These are phyloP conservation scores for Aphanocladium album DNA, from an alignment of 2,329 filamentous ascomycete species.

Conservation along the genomic window DNA sequence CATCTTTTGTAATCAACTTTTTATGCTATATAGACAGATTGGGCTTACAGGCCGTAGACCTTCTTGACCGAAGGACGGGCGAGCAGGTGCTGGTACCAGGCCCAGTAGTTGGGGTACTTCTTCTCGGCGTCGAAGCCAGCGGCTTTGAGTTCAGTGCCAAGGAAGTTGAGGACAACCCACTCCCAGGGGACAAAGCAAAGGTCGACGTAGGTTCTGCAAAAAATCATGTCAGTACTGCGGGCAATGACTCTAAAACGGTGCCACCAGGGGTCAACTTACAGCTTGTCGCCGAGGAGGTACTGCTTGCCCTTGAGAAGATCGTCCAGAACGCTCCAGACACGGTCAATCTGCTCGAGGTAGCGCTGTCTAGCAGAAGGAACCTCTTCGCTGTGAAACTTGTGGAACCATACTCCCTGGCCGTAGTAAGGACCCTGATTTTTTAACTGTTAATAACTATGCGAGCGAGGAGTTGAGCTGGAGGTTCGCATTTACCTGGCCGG, in stretches of 20 bases:
- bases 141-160: conserved; percentile 19
- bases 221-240: background rate
- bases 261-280: background rate
- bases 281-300: conserved; percentile 13
- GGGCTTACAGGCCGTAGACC: conserved; percentile 17
- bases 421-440: conserved; percentile 25
- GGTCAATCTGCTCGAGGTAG: conserved; percentile 22
- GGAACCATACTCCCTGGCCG: conserved; percentile 22
- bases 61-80: conserved; percentile 28
- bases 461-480: conserved; percentile 11
- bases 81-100: conserved; percentile 29
- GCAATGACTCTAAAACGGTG: too few species aligned
- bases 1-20: background rate
- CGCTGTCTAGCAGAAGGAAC: conserved; percentile 23
- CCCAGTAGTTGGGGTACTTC: conserved; percentile 30
- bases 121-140: conserved; percentile 22
- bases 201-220: conserved; percentile 32
- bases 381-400: conserved; percentile 15
- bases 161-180: conserved; percentile 12
- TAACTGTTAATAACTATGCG: background rate
- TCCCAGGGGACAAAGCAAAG: conserved; percentile 30
- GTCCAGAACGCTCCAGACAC: conserved; percentile 21
- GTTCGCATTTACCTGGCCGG: conserved; percentile 5
- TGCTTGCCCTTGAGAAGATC: conserved; percentile 11
- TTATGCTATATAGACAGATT: background rate